Percentiles rank a stretch among this genome's conserved stretches.
These are phyloP conservation scores for Anisodus acutangulus DNA, from an alignment of 257 asterid species.

Conservation along the genomic window DNA sequence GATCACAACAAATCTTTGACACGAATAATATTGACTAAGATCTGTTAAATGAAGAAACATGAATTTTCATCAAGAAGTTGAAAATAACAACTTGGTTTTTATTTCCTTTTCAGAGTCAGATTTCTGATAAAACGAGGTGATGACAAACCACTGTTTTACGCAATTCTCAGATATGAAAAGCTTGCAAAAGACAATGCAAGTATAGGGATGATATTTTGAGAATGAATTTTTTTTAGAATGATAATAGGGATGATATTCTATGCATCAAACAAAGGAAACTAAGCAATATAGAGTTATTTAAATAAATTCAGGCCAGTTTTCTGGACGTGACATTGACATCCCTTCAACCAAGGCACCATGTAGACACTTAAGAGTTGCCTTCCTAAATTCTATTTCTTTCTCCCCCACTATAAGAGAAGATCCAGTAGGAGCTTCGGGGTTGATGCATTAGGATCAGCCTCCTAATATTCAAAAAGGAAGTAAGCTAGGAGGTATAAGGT, in stretches of 20 bases:
- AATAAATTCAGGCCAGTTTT: neutral
- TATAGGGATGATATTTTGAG: neutral
- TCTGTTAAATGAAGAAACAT: neutral
- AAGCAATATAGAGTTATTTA: constrained; percentile 15
- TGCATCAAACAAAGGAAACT: neutral
- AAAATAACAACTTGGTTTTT: constrained; percentile 4
- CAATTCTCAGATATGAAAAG: neutral
- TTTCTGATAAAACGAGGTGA: neutral
- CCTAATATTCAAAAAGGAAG: neutral
- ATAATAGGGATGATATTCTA: neutral
- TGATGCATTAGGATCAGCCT: neutral
- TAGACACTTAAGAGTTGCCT: constrained; percentile 1
- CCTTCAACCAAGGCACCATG: neutral
- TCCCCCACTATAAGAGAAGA: neutral
- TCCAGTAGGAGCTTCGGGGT: neutral
- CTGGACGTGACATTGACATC: neutral
- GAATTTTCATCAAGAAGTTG: neutral
- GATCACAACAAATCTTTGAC: neutral
- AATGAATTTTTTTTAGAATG: no score
- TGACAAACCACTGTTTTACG: neutral
- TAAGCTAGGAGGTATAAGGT: neutral
- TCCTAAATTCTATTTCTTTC: neutral
- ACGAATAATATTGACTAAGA: constrained; percentile 4
- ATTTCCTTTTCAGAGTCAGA: neutral
- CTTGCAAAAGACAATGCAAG: constrained; percentile 3